Evolutionary conservation across 352 stramenopile genomes (phyloP).

Genomic region (Phytophthora multivora): DNA sequence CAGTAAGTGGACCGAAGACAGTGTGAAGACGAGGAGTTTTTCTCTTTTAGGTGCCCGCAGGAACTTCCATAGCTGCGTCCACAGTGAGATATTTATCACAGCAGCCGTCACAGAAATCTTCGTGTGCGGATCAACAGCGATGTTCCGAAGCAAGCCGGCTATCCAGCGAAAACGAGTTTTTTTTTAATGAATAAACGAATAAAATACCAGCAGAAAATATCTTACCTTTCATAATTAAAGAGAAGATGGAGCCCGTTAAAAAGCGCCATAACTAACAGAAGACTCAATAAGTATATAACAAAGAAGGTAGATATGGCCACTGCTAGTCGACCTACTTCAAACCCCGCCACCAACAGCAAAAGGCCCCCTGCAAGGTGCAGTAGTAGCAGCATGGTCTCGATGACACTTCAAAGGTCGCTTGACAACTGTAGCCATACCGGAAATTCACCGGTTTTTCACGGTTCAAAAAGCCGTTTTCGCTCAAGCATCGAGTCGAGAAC

Average conservation of each 20-base stretch:
- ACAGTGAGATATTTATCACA: constrained; percentile 55
- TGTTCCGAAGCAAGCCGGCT: constrained; percentile 60
- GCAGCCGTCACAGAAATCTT: constrained; percentile 49
- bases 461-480: too few relatives aligned
- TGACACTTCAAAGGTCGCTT: neutral
- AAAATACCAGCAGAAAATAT: too few relatives aligned
- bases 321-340: constrained; percentile 15
- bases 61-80: constrained; percentile 57
- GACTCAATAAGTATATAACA: neutral
- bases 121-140: constrained; percentile 41
- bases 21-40: constrained; percentile 47
- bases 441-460: neutral
- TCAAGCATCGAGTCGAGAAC: neutral
- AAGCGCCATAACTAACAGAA: constrained; percentile 29
- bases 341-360: constrained; percentile 17
- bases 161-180: neutral
- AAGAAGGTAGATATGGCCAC: neutral
- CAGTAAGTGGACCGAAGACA: constrained; percentile 44
- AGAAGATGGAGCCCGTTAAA: constrained; percentile 19
- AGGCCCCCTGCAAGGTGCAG: constrained; percentile 17
- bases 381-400: constrained; percentile 14
- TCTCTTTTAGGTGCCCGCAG: constrained; percentile 46
- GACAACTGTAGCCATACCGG: constrained; percentile 8
- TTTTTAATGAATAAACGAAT: too few relatives aligned
- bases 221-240: constrained; percentile 25